Evolutionary conservation across 73 alveolate genomes (phyloP).

Genomic region (Effrenium voratum): DNA sequence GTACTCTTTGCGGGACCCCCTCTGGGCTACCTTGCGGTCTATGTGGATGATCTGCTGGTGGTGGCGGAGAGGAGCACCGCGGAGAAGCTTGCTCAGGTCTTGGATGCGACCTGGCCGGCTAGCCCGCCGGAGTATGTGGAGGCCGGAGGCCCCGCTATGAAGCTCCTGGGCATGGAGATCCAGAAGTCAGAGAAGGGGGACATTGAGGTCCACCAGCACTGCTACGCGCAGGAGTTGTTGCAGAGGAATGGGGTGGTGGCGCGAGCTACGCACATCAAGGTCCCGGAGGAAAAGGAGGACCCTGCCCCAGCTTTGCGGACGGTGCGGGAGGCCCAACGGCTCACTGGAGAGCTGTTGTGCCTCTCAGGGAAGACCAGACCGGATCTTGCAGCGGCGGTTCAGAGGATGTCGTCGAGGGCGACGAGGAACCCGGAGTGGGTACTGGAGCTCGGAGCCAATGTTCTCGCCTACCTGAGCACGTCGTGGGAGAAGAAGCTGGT

Average conservation of each 20-base stretch:
- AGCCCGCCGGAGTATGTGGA: neutral
- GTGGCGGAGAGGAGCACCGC: neutral
- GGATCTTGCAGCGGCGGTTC: neutral
- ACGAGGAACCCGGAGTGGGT: too few relatives aligned
- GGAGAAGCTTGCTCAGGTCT: neutral
- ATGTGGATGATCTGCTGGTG: neutral
- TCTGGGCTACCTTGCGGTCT: neutral
- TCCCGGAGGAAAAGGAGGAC: neutral
- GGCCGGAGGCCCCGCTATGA: neutral
- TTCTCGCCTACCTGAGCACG: too few relatives aligned
- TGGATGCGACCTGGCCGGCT: neutral
- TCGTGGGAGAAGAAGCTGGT: too few relatives aligned
- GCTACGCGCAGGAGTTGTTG: neutral
- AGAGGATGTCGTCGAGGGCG: too few relatives aligned
- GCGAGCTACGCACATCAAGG: neutral
- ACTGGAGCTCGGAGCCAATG: too few relatives aligned
- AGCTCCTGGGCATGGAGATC: neutral
- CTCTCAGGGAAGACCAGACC: neutral
- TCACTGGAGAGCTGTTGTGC: neutral
- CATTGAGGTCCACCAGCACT: neutral
- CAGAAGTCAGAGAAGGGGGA: neutral
- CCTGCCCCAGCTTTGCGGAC: neutral
- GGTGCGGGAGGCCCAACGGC: neutral
- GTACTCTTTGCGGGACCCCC: neutral
- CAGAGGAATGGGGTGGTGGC: neutral